Evolutionary conservation across 2,329 filamentous ascomycete genomes (phyloP), one percentile per base, ranked within the genome.

Genomic region (Botrytis tulipae): DNA sequence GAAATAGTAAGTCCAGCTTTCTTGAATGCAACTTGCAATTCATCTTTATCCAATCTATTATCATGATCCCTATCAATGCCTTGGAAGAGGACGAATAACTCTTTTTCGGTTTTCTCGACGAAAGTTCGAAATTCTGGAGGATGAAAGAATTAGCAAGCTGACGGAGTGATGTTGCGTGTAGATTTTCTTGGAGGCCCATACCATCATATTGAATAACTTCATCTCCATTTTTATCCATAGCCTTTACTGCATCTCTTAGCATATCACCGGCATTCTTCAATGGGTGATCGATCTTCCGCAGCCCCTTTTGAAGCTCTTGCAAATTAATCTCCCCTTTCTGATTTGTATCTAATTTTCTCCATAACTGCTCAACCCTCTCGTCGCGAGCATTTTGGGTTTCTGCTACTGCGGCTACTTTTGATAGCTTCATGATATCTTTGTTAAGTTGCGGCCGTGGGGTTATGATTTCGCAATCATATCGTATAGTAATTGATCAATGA

Each of bases 261-360:
- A 98, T 90, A 54, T 89, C 86, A 82, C 97, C 93, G 81, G 96
- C 96, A 86, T 98, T 96, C 85, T 98, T 97, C 80, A 99, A 84
- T 76, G 91, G 96, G 82, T 99, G 96, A 82, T 98, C 95, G 80
- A 98, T 94, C 83, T 91, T 93, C 82, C 87, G 90, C 80, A 99
- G 84, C 6, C 95, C 96, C 84, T 90, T 93, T 84, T 95, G 92
- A 78, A 99, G 85, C 46, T 90, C 94, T 82, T 92, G 90, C 77
- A 97, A 86, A 83, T 98, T 95, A 79, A 99, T 87, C 82, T 93
- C 91, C 74, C 93, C 93, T 79, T 91, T 90, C 74, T 87, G 87
- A 77, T 90, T 88, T 77, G 91, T 91, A 82, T 97, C 94, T 77
- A 99, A 88, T 80, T 89, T 91, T 81, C 85, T 86, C 95, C 95